phyloP scores from a whole-genome alignment of 1,284 basidiomycete genomes.

The Sporisorium sorghi region DNA sequence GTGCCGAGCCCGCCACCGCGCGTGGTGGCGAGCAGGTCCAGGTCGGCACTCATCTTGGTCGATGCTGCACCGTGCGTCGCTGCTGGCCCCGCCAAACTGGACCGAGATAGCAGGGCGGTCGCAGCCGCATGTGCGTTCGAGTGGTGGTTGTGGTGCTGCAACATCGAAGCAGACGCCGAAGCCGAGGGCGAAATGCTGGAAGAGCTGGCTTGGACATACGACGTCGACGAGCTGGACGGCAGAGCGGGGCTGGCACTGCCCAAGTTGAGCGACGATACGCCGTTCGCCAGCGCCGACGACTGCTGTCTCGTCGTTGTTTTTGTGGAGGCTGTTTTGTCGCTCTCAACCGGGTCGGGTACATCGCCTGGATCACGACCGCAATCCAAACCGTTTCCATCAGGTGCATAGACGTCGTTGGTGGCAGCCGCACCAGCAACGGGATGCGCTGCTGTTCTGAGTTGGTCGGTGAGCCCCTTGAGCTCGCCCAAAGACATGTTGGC shows the following conservation, averaged over 20 bases:
- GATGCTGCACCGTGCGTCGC: slow-evolving; percentile 10
- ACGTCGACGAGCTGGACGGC: slow-evolving; percentile 19
- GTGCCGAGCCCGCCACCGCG: slow-evolving; percentile 63
- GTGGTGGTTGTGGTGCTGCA: slow-evolving; percentile 2
- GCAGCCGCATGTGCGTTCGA: slow-evolving; percentile 40
- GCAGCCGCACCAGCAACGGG: slow-evolving; percentile 20
- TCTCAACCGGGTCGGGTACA: slow-evolving; percentile 12
- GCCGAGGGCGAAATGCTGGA: slow-evolving; percentile 9
- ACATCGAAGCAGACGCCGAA: slow-evolving; percentile 2
- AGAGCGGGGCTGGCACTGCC: slow-evolving; percentile 11
- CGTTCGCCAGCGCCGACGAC: slow-evolving; percentile 27
- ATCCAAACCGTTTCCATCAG: slow-evolving; percentile 50
- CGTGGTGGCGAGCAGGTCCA: slow-evolving; percentile 30
- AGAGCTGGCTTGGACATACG: slow-evolving; percentile 20
- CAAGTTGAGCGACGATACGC: slow-evolving; percentile 36
- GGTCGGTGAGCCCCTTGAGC: slow-evolving; percentile 24
- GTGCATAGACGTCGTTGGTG: slow-evolving; percentile 31
- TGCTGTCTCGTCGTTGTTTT: slow-evolving; percentile 13
- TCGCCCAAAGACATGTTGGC: slow-evolving; percentile 47
- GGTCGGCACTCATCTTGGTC: slow-evolving; percentile 14
- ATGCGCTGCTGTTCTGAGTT: slow-evolving; percentile 20
- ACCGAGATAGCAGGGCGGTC: slow-evolving; percentile 32
- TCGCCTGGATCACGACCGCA: slow-evolving; percentile 52
- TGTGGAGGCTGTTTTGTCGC: background rate
- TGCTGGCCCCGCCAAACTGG: slow-evolving; percentile 10